Base-by-base conservation (phyloP, 2,329 filamentous ascomycete species). In the Elsinoe fawcettii region DNA sequence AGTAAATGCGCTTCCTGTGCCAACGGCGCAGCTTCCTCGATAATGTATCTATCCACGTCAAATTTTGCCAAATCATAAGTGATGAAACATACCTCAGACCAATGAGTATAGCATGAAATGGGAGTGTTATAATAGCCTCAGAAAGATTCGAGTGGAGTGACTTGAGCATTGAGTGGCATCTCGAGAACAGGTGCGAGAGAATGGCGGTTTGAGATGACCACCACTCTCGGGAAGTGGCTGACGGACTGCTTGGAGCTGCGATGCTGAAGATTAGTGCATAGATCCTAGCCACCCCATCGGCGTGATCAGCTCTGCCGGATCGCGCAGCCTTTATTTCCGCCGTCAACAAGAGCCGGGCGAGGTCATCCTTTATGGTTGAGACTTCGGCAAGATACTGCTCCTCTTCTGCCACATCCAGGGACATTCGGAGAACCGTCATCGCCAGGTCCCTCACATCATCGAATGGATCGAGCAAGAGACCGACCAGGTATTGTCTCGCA, bases 221-320 rank as follows among this genome's bases (percentile, higher is more conserved):
- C 69, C 69, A 73, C 1, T 51, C 37, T 12, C 5, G 5, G 34
- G 8, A 32, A 20, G 3, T 6, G 14, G 12, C 14, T 5, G 27
- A 27, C n/a, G 11, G n/a, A 27, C 27, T 9, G 11, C 32, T 12
- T 54, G 22, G 11, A 23, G 18, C 32, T 41, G n/a, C 57, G 63
- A 55, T 66, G 11, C 5, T 62, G 57, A 85, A 88, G 3, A 90
- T 70, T 14, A 95, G 73, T 39, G 87, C 83, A 60, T 86, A 87
- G 2, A 86, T 77, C 55, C 89, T 84, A 32, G 91, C 92, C 49
- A 93, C 85, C 8, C 92, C 92, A 71, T 99, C 92, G 1, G 91
- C 90, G 69, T 96, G 89, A 67, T 97, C 91, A 11, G 90, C 92
- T 60, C 93, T 81, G 20, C 89, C 89, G 3, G 90, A 95, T 23